These are phyloP conservation scores for Agrocybe pediades DNA, from an alignment of 768 basidiomycete species.

Conservation along the genomic window DNA sequence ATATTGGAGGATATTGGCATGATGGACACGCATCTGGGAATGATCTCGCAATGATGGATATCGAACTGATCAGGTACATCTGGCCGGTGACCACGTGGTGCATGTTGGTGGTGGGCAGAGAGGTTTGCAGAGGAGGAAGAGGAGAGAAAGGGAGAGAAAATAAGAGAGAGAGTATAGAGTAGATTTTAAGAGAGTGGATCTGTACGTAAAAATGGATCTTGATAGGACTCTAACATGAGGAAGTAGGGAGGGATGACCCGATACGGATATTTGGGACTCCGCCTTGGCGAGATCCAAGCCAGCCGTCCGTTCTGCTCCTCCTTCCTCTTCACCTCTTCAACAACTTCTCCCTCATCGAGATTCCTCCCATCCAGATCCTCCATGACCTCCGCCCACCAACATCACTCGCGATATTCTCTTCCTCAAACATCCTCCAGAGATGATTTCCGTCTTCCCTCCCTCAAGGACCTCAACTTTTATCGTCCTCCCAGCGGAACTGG, in stretches of 20 bases:
- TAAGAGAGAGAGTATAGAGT: not conserved
- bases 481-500: slow-evolving; percentile 20
- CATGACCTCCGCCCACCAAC: slow-evolving; percentile 29
- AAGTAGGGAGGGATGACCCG: slow-evolving; percentile 22
- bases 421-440: slow-evolving; percentile 35
- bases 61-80: slow-evolving; percentile 23
- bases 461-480: slow-evolving; percentile 73
- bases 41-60: slow-evolving; percentile 21
- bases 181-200: no score
- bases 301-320: slow-evolving; percentile 19
- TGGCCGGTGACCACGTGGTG: slow-evolving; percentile 8
- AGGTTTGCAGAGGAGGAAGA: not conserved
- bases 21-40: slow-evolving; percentile 21
- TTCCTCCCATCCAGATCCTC: slow-evolving; percentile 29
- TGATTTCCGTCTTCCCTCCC: slow-evolving; percentile 64
- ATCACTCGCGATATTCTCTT: slow-evolving; percentile 35
- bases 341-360: slow-evolving; percentile 23
- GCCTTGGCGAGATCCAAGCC: slow-evolving; percentile 32
- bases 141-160: not conserved
- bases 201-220: slow-evolving; percentile 2
- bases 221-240: slow-evolving; percentile 5
- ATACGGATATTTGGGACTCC: slow-evolving; percentile 33
- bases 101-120: not conserved
- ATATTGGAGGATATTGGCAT: slow-evolving; percentile 11
- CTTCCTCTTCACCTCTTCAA: slow-evolving; percentile 6